Percentiles rank a stretch among this genome's conserved stretches.
These are phyloP conservation scores for Solanum medicagineum DNA, from an alignment of 257 asterid genomes.

Conservation along the genomic window DNA sequence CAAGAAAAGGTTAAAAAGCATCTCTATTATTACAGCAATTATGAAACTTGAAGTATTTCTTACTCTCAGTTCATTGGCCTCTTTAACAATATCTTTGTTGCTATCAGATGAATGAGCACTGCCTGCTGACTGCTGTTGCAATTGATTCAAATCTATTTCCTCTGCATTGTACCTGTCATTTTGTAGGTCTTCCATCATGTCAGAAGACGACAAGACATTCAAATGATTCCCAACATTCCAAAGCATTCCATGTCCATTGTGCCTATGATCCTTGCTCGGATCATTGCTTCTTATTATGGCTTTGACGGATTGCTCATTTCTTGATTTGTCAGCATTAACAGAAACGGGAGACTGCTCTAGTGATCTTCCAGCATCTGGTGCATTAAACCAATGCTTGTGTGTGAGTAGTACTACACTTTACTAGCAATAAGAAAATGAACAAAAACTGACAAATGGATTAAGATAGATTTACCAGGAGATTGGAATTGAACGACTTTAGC, in stretches of 20 bases:
- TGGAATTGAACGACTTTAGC: slow-evolving; percentile 30
- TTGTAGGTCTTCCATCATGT: not conserved
- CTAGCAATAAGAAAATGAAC: not conserved
- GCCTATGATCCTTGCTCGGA: not conserved
- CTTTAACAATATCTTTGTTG: not conserved
- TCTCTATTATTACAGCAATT: not conserved
- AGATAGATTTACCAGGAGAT: slow-evolving; percentile 26
- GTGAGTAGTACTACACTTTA: not conserved
- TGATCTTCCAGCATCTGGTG: not conserved
- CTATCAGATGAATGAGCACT: slow-evolving; percentile 3
- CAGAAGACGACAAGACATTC: not conserved
- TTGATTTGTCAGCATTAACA: not conserved
- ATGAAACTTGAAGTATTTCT: not conserved
- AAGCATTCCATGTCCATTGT: not conserved
- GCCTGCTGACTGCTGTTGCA: slow-evolving; percentile 4
- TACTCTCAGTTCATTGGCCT: not conserved
- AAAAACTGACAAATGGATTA: not conserved
- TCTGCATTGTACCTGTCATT: not conserved
- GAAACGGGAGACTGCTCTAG: not conserved
- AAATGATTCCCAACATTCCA: not conserved
- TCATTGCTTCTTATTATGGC: not conserved
- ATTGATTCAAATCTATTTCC: slow-evolving; percentile 5
- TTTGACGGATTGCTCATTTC: not conserved
- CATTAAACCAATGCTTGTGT: not conserved
- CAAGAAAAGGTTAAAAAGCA: not conserved